These are phyloP conservation scores for Hibiscus mutabilis DNA, from an alignment of 345 rosid species.

Conservation along the genomic window DNA sequence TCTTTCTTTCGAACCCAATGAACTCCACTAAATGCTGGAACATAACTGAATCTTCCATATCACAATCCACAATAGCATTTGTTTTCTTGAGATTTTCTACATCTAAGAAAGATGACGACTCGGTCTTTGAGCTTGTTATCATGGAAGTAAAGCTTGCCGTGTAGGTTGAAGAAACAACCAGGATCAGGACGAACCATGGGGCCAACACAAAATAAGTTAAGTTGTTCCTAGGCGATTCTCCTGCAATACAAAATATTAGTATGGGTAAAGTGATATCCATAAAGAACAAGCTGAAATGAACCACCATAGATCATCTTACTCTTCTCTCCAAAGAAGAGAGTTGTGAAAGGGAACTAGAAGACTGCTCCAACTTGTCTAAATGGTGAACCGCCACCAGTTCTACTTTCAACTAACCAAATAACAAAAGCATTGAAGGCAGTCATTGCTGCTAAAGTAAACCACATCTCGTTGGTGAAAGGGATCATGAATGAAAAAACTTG, in stretches of 20 bases:
- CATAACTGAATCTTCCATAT: constrained; percentile 8
- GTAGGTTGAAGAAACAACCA: constrained; percentile 8
- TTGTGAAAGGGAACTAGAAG: constrained; percentile 11
- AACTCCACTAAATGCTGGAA: constrained; percentile 1
- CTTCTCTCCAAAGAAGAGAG: constrained; percentile 9
- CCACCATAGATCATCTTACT: constrained; percentile 1
- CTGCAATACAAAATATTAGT: neutral
- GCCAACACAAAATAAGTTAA: constrained; percentile 12
- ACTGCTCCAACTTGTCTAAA: neutral
- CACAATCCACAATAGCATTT: constrained; percentile 18
- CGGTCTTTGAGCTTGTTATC: constrained; percentile 11
- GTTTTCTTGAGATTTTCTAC: constrained; percentile 12
- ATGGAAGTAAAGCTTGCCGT: constrained; percentile 14
- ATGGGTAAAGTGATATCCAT: neutral
- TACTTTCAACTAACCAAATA: constrained; percentile 15
- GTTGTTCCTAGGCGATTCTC: constrained; percentile 7
- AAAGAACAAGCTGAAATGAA: neutral
- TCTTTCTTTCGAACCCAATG: constrained; percentile 7
- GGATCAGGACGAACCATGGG: constrained; percentile 20
- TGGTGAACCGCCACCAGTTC: neutral
- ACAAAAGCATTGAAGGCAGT: constrained; percentile 13
- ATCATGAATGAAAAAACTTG: constrained; percentile 7
- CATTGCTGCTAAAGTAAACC: constrained; percentile 3
- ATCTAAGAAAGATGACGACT: constrained; percentile 5
- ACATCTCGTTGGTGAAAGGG: constrained; percentile 15